Percentiles rank a stretch among this genome's conserved stretches.
These are phyloP conservation scores for Borovskyia barvae DNA, from an alignment of 208 protist species.

Conservation along the genomic window DNA sequence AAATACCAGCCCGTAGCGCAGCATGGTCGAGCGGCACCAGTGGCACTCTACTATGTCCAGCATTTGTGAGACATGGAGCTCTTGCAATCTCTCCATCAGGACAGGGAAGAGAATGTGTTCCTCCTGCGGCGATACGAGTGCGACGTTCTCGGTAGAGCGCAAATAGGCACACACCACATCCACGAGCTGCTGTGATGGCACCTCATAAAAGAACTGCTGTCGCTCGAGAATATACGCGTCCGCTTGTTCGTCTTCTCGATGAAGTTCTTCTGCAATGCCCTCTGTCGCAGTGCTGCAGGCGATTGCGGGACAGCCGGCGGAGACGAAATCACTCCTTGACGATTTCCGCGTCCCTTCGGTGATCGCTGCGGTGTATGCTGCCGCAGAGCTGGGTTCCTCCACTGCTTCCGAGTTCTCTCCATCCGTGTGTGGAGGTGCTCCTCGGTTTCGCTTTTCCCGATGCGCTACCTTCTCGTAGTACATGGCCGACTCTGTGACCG, in stretches of 20 bases:
- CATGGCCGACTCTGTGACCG: constrained; percentile 1
- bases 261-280: not conserved
- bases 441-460: not conserved
- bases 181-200: constrained; percentile 23
- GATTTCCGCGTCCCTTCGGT: too few relatives aligned
- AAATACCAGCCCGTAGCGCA: constrained; percentile 59
- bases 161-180: constrained; percentile 45
- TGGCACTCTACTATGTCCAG: constrained; percentile 64
- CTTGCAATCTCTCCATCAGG: constrained; percentile 42
- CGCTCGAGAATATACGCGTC: constrained; percentile 6
- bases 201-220: constrained; percentile 28
- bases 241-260: not conserved
- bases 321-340: too few relatives aligned
- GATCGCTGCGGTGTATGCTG: too few relatives aligned
- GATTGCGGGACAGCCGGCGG: too few relatives aligned
- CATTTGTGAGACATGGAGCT: constrained; percentile 50
- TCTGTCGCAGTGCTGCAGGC: too few relatives aligned
- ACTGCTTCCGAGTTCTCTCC: too few relatives aligned
- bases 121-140: constrained; percentile 55
- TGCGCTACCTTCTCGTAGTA: constrained; percentile 5
- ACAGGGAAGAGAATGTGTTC: constrained; percentile 76
- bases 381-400: too few relatives aligned
- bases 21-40: constrained; percentile 67
- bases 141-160: constrained; percentile 40
- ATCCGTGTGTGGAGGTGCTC: not conserved